Evolutionary conservation across 495 filamentous ascomycete genomes (phyloP).

Genomic region (Astrocystis sublimbata): DNA sequence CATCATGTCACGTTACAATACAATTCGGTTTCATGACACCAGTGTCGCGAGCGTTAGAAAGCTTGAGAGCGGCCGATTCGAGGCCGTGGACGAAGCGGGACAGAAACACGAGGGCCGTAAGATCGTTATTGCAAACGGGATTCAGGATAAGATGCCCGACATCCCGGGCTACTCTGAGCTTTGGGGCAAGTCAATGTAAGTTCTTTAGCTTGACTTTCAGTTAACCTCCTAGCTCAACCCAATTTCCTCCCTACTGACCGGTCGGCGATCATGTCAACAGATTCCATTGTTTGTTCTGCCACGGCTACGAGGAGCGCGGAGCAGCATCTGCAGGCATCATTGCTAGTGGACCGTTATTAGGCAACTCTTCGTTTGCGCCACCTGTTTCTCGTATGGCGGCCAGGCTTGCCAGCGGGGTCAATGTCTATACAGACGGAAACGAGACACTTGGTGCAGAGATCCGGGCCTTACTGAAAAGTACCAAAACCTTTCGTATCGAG

Average conservation of each 20-base stretch:
- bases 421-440: constrained; percentile 32
- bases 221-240: background rate
- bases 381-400: constrained; percentile 25
- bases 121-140: constrained; percentile 52
- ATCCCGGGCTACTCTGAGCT: constrained; percentile 40
- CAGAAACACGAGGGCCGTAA: constrained; percentile 45
- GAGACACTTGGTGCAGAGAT: constrained; percentile 13
- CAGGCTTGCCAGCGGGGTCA: constrained; percentile 21
- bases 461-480: constrained; percentile 19
- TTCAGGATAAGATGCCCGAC: constrained; percentile 40
- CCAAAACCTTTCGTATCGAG: constrained; percentile 22
- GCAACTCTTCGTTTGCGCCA: constrained; percentile 18
- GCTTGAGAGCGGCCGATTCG: constrained; percentile 34
- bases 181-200: constrained; percentile 45
- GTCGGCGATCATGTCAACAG: constrained; percentile 6
- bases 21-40: constrained; percentile 37
- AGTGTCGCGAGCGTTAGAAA: constrained; percentile 32
- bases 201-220: constrained; percentile 18
- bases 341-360: constrained; percentile 24
- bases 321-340: constrained; percentile 28
- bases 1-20: constrained; percentile 43
- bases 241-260: background rate
- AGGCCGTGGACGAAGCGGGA: constrained; percentile 34
- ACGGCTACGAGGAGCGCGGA: constrained; percentile 35
- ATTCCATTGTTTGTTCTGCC: constrained; percentile 38